A percentile compares a stretch with the other conserved stretches of the same genome.
phyloP scores from a whole-genome alignment of 192 early-diverging fungal genomes.

The Backusella luteola region DNA sequence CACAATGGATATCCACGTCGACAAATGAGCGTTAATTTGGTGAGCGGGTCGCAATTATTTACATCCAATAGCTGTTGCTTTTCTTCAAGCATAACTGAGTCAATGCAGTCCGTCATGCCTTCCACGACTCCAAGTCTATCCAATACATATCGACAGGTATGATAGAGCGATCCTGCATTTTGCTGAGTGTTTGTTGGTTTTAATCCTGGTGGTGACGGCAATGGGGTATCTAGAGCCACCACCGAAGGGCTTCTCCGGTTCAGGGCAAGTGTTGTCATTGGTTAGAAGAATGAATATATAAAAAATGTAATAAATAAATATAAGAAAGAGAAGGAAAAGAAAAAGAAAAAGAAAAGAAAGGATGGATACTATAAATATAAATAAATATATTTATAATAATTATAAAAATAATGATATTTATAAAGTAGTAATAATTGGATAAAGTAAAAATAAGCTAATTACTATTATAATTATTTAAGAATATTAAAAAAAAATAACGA shows the following conservation, averaged over 20 bases:
- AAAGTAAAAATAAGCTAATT: not conserved
- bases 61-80: constrained; percentile 10
- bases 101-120: constrained; percentile 62
- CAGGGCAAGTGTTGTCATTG: constrained; percentile 6
- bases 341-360: constrained; percentile 12
- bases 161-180: constrained; percentile 59
- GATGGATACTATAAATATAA: not conserved
- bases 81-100: constrained; percentile 38
- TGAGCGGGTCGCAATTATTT: constrained; percentile 53
- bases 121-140: constrained; percentile 70
- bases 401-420: not conserved
- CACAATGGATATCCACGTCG: constrained; percentile 71
- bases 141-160: constrained; percentile 64
- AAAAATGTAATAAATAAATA: constrained; percentile 18
- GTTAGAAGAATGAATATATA: constrained; percentile 19
- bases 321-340: not conserved
- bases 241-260: constrained; percentile 27
- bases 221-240: constrained; percentile 14
- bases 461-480: not conserved
- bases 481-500: not conserved
- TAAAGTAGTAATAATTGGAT: not conserved
- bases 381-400: not conserved
- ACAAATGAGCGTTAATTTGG: constrained; percentile 70
- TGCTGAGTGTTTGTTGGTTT: constrained; percentile 23
- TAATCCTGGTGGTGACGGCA: constrained; percentile 1